These are phyloP conservation scores for Triticum timopheevii DNA, from an alignment of 176 grass and related monocot species.

Conservation along the genomic window DNA sequence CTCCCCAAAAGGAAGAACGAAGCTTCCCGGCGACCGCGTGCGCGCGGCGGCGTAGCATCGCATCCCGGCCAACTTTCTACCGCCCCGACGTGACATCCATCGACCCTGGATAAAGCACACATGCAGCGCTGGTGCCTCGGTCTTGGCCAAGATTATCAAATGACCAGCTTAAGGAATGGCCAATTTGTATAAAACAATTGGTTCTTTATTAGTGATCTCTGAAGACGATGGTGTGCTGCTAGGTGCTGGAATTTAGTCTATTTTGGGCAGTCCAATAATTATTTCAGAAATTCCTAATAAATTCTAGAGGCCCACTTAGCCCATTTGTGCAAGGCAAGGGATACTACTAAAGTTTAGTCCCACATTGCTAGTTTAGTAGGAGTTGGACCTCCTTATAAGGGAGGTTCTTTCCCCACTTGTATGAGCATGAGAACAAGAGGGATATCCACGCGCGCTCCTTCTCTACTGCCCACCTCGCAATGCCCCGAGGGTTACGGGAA, in stretches of 20 bases:
- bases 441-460: too few relatives aligned
- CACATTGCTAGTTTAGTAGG: too few relatives aligned
- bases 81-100: not conserved
- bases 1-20: not conserved
- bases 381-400: too few relatives aligned
- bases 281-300: too few relatives aligned
- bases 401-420: too few relatives aligned
- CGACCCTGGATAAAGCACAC: not conserved
- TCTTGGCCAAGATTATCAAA: not conserved
- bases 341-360: too few relatives aligned
- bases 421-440: too few relatives aligned
- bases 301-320: too few relatives aligned
- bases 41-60: not conserved
- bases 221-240: not conserved
- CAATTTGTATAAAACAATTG: not conserved
- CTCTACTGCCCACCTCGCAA: too few relatives aligned
- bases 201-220: not conserved
- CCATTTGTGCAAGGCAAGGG: too few relatives aligned
- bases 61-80: not conserved
- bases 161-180: not conserved
- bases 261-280: too few relatives aligned
- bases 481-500: too few relatives aligned
- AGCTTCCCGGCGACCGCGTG: not conserved
- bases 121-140: not conserved
- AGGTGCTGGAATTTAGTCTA: not conserved